Evolutionary conservation across 1,139 yeast species (phyloP), one percentile per base, ranked within the genome.

Genomic region (Lodderomyces oxycetoniae): DNA sequence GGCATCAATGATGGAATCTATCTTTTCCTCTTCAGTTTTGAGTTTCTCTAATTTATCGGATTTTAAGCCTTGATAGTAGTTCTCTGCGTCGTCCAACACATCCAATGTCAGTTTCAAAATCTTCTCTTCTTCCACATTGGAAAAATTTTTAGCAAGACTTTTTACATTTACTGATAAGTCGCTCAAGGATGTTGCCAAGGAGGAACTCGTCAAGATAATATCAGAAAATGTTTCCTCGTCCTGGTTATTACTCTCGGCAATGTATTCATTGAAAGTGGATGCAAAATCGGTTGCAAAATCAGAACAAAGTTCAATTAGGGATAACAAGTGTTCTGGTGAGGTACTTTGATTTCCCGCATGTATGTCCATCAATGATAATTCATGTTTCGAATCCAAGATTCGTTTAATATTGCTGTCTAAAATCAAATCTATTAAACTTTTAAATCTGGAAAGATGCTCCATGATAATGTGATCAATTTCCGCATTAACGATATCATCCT

Each of bases 341-440:
- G 94, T 71, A 52, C 79, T 79, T 46, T 79, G 77, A 50, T 85
- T 85, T 37, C 94, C 94, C 12, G 91, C 87, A 55, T 83, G 91
- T 73, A 83, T 74, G 15, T 93, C 83, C 3, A 91, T 80, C 11
- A 28, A 27, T 36, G 77, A 79, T 40, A 86, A 65, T 48, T 81
- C 89, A 49, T 75, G 82, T 33, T 82, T 65, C 0, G 86, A 64
- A 43, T 84, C 88, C 55, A 86, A 93, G 33, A 86, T 69, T 35
- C 88, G 68, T 42, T 77, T 79, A 22, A 83, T 75, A 32, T 85
- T 87, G 45, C 85, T 75, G 25, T 65, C 68, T 44, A 88, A 66
- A 38, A 86, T 74, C 7, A 89, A 76, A 55, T 88, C 96, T 42
- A 88, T 71, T 40, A 87, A 71, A 12, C 67, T 59, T 31, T 71